These are phyloP conservation scores for Lathyrus oleraceus DNA, from an alignment of 306 rosid genomes.

Conservation along the genomic window DNA sequence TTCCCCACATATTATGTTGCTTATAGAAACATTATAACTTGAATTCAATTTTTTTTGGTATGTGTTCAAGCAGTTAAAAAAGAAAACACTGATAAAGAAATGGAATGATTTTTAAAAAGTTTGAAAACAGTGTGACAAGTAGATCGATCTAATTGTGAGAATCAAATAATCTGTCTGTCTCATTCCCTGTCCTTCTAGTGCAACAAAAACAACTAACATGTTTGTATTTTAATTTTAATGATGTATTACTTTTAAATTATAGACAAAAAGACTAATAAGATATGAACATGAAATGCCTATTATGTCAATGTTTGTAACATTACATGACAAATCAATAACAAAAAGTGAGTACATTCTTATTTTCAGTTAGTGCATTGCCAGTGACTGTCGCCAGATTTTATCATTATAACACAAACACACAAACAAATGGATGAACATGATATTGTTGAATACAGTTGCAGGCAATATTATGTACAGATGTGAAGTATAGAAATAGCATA, in stretches of 20 bases:
- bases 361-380: slow-evolving; percentile 22
- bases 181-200: too few species aligned
- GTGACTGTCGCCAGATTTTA: slow-evolving; percentile 10
- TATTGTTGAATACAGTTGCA: slow-evolving; percentile 33
- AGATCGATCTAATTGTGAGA: too few species aligned
- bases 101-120: too few species aligned
- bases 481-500: slow-evolving; percentile 5
- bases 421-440: slow-evolving; percentile 42
- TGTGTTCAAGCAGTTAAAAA: too few species aligned
- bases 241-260: not conserved
- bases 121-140: too few species aligned
- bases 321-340: not conserved
- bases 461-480: slow-evolving; percentile 66
- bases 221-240: not conserved
- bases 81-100: too few species aligned
- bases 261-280: not conserved
- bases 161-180: too few species aligned
- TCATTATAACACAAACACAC: slow-evolving; percentile 37
- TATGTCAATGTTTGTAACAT: not conserved
- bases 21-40: slow-evolving; percentile 79
- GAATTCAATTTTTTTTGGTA: slow-evolving; percentile 75
- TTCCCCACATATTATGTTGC: slow-evolving; percentile 75
- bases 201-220: not conserved
- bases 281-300: not conserved
- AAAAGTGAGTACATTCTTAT: slow-evolving; percentile 20